These are phyloP conservation scores for Aspergillus panamensis DNA, from an alignment of 495 filamentous ascomycete genomes.

Conservation along the genomic window DNA sequence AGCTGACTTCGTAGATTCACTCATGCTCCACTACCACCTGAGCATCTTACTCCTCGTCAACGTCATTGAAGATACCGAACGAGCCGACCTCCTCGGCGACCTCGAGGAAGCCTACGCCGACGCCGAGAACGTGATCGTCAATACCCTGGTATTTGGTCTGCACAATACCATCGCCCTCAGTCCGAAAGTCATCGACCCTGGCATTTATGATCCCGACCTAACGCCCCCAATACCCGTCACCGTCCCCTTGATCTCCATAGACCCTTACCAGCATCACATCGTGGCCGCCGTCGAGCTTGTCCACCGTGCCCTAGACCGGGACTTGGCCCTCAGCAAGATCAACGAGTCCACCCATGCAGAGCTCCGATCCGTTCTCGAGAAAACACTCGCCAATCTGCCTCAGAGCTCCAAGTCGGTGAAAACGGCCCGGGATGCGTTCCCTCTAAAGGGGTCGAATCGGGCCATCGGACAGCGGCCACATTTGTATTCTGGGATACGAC, in stretches of 20 bases:
- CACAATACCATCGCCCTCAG: conserved; percentile 2
- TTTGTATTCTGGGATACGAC: neutral
- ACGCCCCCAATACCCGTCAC: neutral
- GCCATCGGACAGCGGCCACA: neutral
- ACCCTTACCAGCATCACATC: conserved; percentile 11
- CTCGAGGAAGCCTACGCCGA: conserved; percentile 1
- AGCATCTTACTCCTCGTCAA: conserved; percentile 8
- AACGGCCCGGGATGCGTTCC: neutral
- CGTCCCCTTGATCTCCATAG: conserved; percentile 1
- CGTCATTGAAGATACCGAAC: conserved; percentile 1
- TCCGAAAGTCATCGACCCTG: neutral
- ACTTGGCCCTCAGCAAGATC: conserved; percentile 3
- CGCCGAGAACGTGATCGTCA: neutral
- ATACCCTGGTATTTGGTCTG: conserved; percentile 4
- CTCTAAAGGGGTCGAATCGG: neutral
- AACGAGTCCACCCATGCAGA: neutral
- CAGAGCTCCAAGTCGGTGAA: conserved; percentile 10
- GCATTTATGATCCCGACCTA: neutral
- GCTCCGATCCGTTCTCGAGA: conserved; percentile 1
- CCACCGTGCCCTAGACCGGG: conserved; percentile 2
- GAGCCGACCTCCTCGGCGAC: conserved; percentile 1
- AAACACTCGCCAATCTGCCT: neutral
- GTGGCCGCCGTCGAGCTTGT: conserved; percentile 7
- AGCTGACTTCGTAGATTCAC: conserved; percentile 2
- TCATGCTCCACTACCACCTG: conserved; percentile 11